These are phyloP conservation scores for Wickerhamiella sergipiensis DNA, from an alignment of 805 yeast genomes.

Conservation along the genomic window DNA sequence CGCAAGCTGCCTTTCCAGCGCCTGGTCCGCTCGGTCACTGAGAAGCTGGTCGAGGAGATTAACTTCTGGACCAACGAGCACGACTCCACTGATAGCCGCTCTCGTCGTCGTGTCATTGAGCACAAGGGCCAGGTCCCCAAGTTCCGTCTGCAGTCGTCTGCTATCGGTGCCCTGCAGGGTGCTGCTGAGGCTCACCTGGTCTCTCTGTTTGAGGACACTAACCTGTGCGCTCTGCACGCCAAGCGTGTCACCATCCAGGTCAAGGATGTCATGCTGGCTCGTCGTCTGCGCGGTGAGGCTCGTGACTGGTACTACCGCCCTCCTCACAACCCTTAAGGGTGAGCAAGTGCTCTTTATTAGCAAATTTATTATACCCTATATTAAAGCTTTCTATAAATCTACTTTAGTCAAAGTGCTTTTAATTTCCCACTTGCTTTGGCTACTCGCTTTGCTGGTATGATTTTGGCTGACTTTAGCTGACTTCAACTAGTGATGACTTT, in stretches of 20 bases:
- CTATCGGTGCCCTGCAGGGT: slow-evolving; percentile 84
- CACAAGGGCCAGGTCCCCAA: slow-evolving; percentile 33
- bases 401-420: neutral
- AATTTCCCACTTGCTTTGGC: too few relatives aligned
- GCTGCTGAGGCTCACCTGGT: slow-evolving; percentile 83
- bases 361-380: neutral
- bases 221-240: slow-evolving; percentile 86
- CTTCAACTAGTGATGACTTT: too few relatives aligned
- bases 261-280: slow-evolving; percentile 82
- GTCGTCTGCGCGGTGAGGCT: slow-evolving; percentile 78
- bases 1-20: slow-evolving; percentile 88
- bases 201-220: slow-evolving; percentile 76
- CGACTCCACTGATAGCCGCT: neutral
- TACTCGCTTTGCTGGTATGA: too few relatives aligned
- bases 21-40: slow-evolving; percentile 79
- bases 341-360: neutral
- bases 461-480: too few relatives aligned
- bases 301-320: neutral
- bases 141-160: slow-evolving; percentile 78
- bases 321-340: neutral
- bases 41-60: slow-evolving; percentile 66
- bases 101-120: slow-evolving; percentile 4
- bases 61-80: slow-evolving; percentile 3
- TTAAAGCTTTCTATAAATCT: neutral
- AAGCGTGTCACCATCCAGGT: slow-evolving; percentile 88